Conservation (phyloP, 345 rosid species). For the sweet orange (Citrus sinensis) region DNA sequence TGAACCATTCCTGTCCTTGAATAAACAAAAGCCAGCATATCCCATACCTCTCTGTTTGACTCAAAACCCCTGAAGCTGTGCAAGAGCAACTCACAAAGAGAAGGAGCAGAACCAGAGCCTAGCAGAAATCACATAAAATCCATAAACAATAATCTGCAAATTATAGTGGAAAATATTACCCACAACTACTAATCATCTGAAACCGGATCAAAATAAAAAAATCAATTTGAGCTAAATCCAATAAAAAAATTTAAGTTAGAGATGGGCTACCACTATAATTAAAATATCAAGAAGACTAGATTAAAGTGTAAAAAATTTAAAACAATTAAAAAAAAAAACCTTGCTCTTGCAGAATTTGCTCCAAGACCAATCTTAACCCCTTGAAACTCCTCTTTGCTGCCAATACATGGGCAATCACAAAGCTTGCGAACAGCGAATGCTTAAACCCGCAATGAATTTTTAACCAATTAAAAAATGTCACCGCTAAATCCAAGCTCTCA, state of each 20-base stretch:
- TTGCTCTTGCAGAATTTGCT: conserved; percentile 50
- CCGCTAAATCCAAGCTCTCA: conserved; percentile 42
- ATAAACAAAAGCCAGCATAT: conserved; percentile 62
- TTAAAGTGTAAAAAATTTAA: not conserved
- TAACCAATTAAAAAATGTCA: conserved; percentile 50
- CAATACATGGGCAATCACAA: conserved; percentile 54
- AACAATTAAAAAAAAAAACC: conserved; percentile 31
- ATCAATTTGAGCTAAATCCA: not conserved
- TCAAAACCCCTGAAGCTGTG: conserved; percentile 48
- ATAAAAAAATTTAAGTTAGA: not conserved
- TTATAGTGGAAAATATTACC: conserved; percentile 9
- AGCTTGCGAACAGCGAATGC: conserved; percentile 48
- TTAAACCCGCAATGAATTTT: conserved; percentile 47
- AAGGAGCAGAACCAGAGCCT: conserved; percentile 71
- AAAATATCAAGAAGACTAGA: not conserved
- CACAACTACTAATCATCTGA: not conserved
- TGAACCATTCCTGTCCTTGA: conserved; percentile 66
- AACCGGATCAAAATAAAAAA: not conserved
- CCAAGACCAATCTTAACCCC: conserved; percentile 48
- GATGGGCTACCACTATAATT: not conserved
- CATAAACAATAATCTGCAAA: conserved; percentile 25
- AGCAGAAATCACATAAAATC: conserved; percentile 37
- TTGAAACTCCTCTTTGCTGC: conserved; percentile 46
- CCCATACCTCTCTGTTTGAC: conserved; percentile 58
- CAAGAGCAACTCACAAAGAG: conserved; percentile 50